phyloP scores from a whole-genome alignment of 495 filamentous ascomycete genomes.

The Daldinia loculata region DNA sequence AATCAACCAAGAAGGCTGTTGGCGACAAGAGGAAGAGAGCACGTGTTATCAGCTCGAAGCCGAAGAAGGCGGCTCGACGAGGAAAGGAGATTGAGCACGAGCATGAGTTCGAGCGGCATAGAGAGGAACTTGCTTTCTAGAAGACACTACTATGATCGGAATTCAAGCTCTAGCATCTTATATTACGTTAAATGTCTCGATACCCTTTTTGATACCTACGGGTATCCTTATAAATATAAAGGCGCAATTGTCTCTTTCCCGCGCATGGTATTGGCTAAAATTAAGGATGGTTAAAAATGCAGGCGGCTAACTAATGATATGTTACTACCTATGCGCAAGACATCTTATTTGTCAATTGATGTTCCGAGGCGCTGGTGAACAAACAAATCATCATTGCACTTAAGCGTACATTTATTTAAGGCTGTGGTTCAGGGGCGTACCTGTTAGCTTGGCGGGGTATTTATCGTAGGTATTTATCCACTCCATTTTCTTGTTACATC shows the following conservation, averaged over 20 bases:
- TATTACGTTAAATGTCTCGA: slow-evolving; percentile 16
- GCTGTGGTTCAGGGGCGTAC: neutral
- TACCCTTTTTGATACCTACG: slow-evolving; percentile 21
- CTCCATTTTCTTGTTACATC: neutral
- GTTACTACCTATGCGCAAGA: neutral
- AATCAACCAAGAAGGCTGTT: slow-evolving; percentile 52
- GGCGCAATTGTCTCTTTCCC: neutral
- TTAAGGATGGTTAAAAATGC: neutral
- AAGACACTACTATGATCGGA: neutral
- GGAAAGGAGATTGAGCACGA: slow-evolving; percentile 76
- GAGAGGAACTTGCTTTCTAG: slow-evolving; percentile 55
- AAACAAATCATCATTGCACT: neutral
- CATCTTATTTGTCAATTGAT: slow-evolving; percentile 37
- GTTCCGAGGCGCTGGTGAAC: neutral
- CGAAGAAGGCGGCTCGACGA: slow-evolving; percentile 69
- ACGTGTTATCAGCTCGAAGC: slow-evolving; percentile 62
- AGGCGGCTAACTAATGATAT: neutral
- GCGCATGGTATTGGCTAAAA: neutral
- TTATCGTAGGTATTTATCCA: slow-evolving; percentile 3
- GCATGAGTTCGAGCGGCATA: slow-evolving; percentile 60
- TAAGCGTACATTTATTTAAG: neutral
- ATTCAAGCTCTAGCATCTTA: slow-evolving; percentile 5
- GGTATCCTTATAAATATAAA: neutral
- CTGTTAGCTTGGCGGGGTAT: slow-evolving; percentile 9
- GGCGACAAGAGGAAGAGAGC: slow-evolving; percentile 76